Evolutionary conservation across 805 yeast species (phyloP), one percentile per base, ranked within the genome.

Genomic region (Kodamaea laetipori): DNA sequence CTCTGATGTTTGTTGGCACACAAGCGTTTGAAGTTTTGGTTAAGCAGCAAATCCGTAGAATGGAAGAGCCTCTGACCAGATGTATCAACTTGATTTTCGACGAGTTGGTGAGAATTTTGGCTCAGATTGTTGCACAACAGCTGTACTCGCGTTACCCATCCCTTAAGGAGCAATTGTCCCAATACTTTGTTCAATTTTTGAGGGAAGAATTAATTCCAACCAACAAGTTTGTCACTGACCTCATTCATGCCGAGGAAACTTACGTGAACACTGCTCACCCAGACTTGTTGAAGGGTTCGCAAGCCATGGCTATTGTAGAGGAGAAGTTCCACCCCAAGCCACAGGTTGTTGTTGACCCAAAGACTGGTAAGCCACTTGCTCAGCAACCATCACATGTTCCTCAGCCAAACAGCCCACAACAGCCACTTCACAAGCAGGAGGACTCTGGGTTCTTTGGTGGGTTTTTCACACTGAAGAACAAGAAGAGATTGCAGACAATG

Each of bases 201-300:
- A 82, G 95, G 61, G 84, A 79, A 45, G 83, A 87, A 26, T 77
- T 88, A 52, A 63, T 80, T 15, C 98, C 99, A 48, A 89, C 99
- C 16, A 89, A 84, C 61, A 77, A 77, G 42, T 87, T 94, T 58
- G 96, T 90, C 31, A 66, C 74, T 25, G 97, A 94, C 63, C 76
- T 94, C 46, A 89, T 94, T 54, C 72, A 67, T 46, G 74, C 96
- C 47, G 99, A 94, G 67, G 92, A 90, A 58, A 84, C 96, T 3
- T 94, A 94, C 66, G 90, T 94, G 55, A 94, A 94, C 67, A 94
- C 99, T 4, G 98, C 96, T 2, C 99, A 94, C 61, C 97, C 98
- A 3, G 98, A 94, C 63, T 80, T 94, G 58, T 76, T 94, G 55
- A 90, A 87, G 63, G 99, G 99, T 37, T 84, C 95, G 25, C 90